Percentiles rank a stretch among this genome's conserved stretches.
Conservation (phyloP, 345 rosid species). For the Moricandia moricandioides region DNA sequence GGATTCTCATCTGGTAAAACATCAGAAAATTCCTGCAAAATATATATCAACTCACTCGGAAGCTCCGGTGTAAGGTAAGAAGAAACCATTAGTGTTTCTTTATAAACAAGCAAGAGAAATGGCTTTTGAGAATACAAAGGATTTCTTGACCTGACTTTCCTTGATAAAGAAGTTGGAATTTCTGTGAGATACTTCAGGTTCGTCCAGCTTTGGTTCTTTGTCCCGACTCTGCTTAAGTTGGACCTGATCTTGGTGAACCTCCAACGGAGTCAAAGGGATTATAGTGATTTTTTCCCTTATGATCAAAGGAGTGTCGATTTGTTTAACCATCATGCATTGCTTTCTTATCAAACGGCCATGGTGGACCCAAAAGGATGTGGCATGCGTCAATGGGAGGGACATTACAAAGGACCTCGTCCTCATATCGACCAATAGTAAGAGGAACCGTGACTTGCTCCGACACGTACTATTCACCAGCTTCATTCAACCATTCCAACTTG, state of each 20-base stretch:
- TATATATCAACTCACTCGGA: neutral
- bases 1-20: neutral
- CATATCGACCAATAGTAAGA: too few species aligned
- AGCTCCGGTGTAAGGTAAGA: neutral
- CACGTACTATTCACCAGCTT: neutral
- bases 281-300: neutral
- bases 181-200: neutral
- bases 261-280: neutral
- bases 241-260: neutral
- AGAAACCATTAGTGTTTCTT: neutral
- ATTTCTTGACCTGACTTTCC: neutral
- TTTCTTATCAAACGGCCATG: neutral
- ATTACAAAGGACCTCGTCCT: too few species aligned
- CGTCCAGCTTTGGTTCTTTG: neutral
- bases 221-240: neutral
- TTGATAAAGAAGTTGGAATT: neutral
- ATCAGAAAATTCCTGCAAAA: neutral
- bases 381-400: too few species aligned
- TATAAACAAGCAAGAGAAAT: neutral
- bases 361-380: too few species aligned
- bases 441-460: neutral
- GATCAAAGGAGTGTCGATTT: neutral
- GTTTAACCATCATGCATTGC: neutral
- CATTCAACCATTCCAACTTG: too few species aligned
- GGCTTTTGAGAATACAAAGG: neutral